Evolutionary conservation across 768 basidiomycete species (phyloP), one percentile per base, ranked within the genome.

Genomic region (Kwoniella heveanensis): DNA sequence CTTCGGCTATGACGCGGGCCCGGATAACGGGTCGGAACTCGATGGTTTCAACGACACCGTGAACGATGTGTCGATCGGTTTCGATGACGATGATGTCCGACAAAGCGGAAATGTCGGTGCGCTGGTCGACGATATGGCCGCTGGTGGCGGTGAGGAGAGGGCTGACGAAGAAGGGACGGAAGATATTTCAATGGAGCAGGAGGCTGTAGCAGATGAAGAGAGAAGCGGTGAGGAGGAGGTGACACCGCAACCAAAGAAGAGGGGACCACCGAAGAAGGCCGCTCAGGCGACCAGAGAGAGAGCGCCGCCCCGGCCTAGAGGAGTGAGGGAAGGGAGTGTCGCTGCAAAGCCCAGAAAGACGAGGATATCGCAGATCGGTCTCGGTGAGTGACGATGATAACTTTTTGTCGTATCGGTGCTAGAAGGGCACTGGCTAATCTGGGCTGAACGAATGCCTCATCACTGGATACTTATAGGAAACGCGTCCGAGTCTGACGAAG

Each of bases 131-230:
- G 54, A 53, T 24, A 64, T 56, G 48, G 62, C 48, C 10, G 63
- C 17, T 17, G 63, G 62, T 19, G 50, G 57, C 10, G 66, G 64
- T 39, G 65, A 54, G 29, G 70, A 66, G 12, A 58, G 66, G 36
- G 53, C 54, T 3, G 60, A 67, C 13, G 69, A 49, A n/a, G 67
- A 57, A 8, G 55, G 49, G 6, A 69, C 71, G 21, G 71, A 68
- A 21, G 70, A 68, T 55, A 66, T 53, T n/a, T 61, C 44, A 17
- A 54, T 65, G 54, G 57, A 70, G 46, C 64, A 64, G 27, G 64
- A 62, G 27, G 61, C 52, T 22, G 66, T 32, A 27, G 54, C 36
- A 1, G 66, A 60, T 27, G 58, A 56, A 25, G 57, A 62, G 12
- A 5, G 26, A 26, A 57, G 57, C 21, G 39, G 44, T 9, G 15